Evolutionary conservation across 164 flowering plant genomes (phyloP).

Genomic region (Cinnamomum chago): DNA sequence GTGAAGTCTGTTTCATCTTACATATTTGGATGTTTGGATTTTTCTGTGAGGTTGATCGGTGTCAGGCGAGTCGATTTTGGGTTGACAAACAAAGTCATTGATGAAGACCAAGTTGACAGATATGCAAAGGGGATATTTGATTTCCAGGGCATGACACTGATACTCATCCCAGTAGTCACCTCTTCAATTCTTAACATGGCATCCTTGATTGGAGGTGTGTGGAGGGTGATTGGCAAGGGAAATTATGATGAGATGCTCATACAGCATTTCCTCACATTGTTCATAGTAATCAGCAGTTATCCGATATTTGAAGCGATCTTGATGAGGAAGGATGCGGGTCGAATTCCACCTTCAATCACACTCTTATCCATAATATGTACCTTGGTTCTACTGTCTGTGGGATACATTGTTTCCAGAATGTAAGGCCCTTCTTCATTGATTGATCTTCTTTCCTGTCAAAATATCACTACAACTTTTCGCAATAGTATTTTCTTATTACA

Average conservation of each 20-base stretch:
- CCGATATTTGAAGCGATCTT: slow-evolving; percentile 30
- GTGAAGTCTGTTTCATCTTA: slow-evolving; percentile 17
- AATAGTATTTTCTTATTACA: too few relatives aligned
- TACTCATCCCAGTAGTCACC: slow-evolving; percentile 22
- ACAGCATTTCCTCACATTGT: slow-evolving; percentile 18
- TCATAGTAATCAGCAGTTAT: slow-evolving; percentile 11
- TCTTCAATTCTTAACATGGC: slow-evolving; percentile 16
- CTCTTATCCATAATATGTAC: slow-evolving; percentile 6
- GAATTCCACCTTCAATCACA: slow-evolving; percentile 7
- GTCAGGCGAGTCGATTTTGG: slow-evolving; percentile 20
- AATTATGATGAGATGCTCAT: slow-evolving; percentile 19
- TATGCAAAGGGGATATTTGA: slow-evolving; percentile 25
- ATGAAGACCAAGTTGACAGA: slow-evolving; percentile 17
- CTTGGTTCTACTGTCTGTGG: slow-evolving; percentile 8
- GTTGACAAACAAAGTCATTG: slow-evolving; percentile 30
- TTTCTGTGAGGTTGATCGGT: slow-evolving; percentile 15
- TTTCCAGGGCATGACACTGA: slow-evolving; percentile 23
- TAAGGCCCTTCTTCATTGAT: too few relatives aligned
- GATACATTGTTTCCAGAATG: slow-evolving; percentile 2
- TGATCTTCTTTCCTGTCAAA: too few relatives aligned
- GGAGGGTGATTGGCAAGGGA: slow-evolving; percentile 9
- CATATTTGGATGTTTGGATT: slow-evolving; percentile 18
- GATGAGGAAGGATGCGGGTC: slow-evolving; percentile 15
- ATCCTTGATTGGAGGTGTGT: slow-evolving; percentile 15
- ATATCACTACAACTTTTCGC: too few relatives aligned